phyloP scores from a whole-genome alignment of 257 asterid species.

The Capsicum rhomboideum region DNA sequence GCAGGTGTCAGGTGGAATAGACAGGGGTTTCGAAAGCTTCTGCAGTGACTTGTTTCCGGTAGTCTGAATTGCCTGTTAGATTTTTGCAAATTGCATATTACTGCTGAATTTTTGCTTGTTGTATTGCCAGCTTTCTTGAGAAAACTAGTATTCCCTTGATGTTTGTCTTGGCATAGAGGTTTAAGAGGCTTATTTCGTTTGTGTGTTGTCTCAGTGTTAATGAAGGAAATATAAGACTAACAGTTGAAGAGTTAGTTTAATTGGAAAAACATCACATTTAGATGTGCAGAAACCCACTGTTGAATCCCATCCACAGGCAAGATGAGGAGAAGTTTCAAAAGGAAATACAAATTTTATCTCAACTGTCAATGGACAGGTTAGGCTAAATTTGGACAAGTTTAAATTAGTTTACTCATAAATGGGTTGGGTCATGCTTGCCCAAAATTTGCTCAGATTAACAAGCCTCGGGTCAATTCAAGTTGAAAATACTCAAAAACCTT shows the following conservation, averaged over 20 bases:
- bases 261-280: neutral
- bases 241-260: neutral
- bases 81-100: neutral
- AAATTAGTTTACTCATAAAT: neutral
- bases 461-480: neutral
- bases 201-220: neutral
- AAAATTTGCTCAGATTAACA: neutral
- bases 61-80: neutral
- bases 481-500: neutral
- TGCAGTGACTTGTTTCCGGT: conserved; percentile 62
- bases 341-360: neutral
- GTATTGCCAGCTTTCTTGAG: too few species aligned
- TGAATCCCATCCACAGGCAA: neutral
- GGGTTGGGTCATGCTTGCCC: neutral
- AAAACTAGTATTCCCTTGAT: too few species aligned
- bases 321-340: neutral
- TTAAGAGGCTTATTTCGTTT: too few species aligned
- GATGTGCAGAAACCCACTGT: neutral
- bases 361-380: neutral
- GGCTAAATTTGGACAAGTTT: neutral
- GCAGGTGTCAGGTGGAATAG: conserved; percentile 46
- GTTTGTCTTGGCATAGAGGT: too few species aligned
- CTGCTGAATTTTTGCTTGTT: neutral
- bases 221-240: neutral
- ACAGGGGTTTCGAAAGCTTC: conserved; percentile 44